These are phyloP conservation scores for Sphaerulina musiva DNA, from an alignment of 2,329 filamentous ascomycete species.

Conservation along the genomic window DNA sequence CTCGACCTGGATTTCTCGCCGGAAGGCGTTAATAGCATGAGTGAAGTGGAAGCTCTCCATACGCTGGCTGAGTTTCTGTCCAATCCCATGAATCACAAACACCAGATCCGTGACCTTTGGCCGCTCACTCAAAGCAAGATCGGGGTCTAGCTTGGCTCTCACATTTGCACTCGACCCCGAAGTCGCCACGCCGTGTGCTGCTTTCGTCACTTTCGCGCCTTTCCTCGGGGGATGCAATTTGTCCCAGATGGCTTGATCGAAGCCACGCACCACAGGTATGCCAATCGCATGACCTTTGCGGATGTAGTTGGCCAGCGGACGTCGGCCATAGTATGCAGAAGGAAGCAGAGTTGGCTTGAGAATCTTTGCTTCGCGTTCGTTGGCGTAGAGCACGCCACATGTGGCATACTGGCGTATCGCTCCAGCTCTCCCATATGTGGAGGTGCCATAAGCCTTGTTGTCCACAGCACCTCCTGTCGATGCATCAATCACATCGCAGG, in stretches of 20 bases:
- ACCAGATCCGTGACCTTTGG: constrained; percentile 79
- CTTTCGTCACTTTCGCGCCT: constrained; percentile 37
- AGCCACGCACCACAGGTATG: constrained; percentile 81
- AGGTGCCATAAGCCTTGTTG: constrained; percentile 44
- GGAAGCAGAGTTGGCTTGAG: constrained; percentile 79
- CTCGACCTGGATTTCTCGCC: constrained; percentile 79
- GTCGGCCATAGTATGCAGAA: constrained; percentile 75
- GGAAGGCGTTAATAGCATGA: constrained; percentile 85
- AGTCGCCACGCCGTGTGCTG: constrained; percentile 41
- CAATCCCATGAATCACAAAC: constrained; percentile 89
- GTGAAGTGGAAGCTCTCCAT: constrained; percentile 98
- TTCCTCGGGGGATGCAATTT: constrained; percentile 56
- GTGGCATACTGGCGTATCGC: constrained; percentile 57
- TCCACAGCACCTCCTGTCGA: constrained; percentile 45
- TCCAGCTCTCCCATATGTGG: constrained; percentile 40
- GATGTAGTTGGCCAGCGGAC: constrained; percentile 72
- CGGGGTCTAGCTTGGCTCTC: constrained; percentile 45
- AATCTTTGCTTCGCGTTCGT: constrained; percentile 69
- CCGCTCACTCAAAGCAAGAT: constrained; percentile 57
- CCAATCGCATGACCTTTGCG: constrained; percentile 77
- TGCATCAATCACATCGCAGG: constrained; percentile 45
- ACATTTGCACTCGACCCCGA: constrained; percentile 38
- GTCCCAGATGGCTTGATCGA: constrained; percentile 71
- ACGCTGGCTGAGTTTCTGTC: constrained; percentile 88
- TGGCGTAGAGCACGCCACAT: constrained; percentile 81